These are phyloP conservation scores for Penicillium canariense DNA, from an alignment of 495 filamentous ascomycete species.

Conservation along the genomic window DNA sequence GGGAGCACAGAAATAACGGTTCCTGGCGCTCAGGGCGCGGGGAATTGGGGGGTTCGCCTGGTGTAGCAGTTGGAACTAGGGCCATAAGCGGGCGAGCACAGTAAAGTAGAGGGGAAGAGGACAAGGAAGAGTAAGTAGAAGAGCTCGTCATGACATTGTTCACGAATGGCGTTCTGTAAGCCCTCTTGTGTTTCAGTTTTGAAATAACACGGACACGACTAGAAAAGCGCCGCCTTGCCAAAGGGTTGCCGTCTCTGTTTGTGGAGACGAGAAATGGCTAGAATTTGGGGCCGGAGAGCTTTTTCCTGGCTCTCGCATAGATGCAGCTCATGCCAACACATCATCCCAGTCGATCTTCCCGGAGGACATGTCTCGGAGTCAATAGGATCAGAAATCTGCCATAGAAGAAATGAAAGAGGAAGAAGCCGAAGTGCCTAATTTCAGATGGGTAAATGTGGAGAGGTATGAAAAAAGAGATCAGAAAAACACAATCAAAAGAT, in stretches of 20 bases:
- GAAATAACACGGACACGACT: background rate
- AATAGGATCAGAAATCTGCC: background rate
- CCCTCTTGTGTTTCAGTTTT: background rate
- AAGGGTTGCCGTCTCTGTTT: no score
- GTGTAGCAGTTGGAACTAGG: background rate
- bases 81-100: background rate
- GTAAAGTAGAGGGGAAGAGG: background rate
- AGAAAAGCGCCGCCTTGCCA: no score
- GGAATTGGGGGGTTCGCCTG: constrained; percentile 12
- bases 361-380: background rate
- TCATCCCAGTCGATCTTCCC: background rate
- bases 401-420: constrained; percentile 2
- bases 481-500: constrained; percentile 4
- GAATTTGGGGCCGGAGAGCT: background rate
- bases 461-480: background rate
- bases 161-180: background rate
- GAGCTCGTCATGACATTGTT: no score
- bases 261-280: no score
- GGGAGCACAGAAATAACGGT: constrained; percentile 29
- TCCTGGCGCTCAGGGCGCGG: constrained; percentile 21
- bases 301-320: background rate
- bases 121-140: background rate
- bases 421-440: constrained; percentile 12
- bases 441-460: background rate
- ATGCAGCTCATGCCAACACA: background rate